Base-by-base conservation (phyloP, 371 early-diverging fungal genomes). In the Zychaea mexicana region DNA sequence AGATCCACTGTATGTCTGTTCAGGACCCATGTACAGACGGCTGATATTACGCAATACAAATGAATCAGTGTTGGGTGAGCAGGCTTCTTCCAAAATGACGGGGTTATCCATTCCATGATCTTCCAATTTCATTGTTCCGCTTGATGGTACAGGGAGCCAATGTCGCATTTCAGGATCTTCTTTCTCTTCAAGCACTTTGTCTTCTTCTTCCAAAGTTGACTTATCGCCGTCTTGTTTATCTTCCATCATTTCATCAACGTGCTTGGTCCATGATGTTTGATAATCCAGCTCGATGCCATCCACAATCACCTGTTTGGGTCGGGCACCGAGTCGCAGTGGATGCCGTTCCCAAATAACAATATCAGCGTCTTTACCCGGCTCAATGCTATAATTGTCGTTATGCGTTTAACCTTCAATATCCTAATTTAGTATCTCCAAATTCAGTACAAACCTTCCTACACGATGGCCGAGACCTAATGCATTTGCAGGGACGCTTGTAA, bases 281-380 rank as follows among this genome's bases (percentile, higher is more conserved):
- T 77, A 82, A 28, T 76, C 68, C 5, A 86, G 72, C 13, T 79
- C 73, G n/a, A 78, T 78, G 49, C 94, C 94, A 74, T 94, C 94
- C 54, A 91, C 79, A 69, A 85, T 79, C n/a, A 94, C 93, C 62
- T 85, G 77, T 21, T 85, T 71, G 36, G 94, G 94, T 57, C 87
- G 82, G n/a, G 94, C 88, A 33, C 93, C 92, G 32, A 94, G 70
- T 8, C 81, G 60, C 15, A 94, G 74, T 10, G 94, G 94, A 68
- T 90, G 84, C 30, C 79, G 78, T 69, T 84, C 82, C 89, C 89
- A 90, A 36, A 90, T 77, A 17, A 93, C 90, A 24, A 93, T 61
- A 76, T 94, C 95, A 5, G 94, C 95, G 78, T 94, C 95, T 69
- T 86, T 90, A 13, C 92, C 92, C 2, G 79, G 70, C 17, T 74